Percentiles rank a stretch among this genome's conserved stretches.
phyloP scores from a whole-genome alignment of 768 basidiomycete genomes.

The Tubosaeta sp. region DNA sequence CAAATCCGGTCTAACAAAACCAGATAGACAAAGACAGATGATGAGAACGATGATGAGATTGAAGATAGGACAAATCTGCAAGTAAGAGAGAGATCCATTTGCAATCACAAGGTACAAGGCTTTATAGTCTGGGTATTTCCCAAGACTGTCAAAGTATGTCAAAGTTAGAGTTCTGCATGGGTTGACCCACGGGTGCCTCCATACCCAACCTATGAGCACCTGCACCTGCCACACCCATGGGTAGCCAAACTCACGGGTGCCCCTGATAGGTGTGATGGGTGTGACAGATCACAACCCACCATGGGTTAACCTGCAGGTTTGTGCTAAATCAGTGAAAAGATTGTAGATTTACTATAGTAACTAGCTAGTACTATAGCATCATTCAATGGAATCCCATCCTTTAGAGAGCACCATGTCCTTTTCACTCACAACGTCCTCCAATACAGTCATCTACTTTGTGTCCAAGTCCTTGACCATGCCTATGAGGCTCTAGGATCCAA shows the following conservation, averaged over 20 bases:
- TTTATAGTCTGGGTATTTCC: too few species aligned
- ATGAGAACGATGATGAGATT: too few species aligned
- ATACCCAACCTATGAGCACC: not conserved
- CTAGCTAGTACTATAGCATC: not conserved
- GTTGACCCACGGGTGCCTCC: not conserved
- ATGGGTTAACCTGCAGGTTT: conserved; percentile 1
- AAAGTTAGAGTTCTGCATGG: conserved; percentile 3
- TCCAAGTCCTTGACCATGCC: conserved; percentile 28
- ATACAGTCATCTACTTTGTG: not conserved
- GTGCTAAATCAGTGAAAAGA: not conserved
- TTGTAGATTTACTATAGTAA: too few species aligned
- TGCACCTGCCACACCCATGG: not conserved
- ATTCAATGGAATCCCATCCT: conserved; percentile 19
- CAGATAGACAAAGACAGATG: too few species aligned
- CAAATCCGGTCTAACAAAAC: too few species aligned
- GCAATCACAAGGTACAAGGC: too few species aligned
- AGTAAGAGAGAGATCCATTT: too few species aligned
- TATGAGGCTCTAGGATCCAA: not conserved
- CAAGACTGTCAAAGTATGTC: too few species aligned
- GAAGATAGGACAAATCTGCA: too few species aligned
- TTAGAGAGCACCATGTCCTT: conserved; percentile 12
- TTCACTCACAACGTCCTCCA: conserved; percentile 1
- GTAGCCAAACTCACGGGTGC: not conserved
- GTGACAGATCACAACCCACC: not conserved
- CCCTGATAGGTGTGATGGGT: not conserved